These are phyloP conservation scores for Nemania sp. DNA, from an alignment of 2,329 filamentous ascomycete genomes.

Conservation along the genomic window DNA sequence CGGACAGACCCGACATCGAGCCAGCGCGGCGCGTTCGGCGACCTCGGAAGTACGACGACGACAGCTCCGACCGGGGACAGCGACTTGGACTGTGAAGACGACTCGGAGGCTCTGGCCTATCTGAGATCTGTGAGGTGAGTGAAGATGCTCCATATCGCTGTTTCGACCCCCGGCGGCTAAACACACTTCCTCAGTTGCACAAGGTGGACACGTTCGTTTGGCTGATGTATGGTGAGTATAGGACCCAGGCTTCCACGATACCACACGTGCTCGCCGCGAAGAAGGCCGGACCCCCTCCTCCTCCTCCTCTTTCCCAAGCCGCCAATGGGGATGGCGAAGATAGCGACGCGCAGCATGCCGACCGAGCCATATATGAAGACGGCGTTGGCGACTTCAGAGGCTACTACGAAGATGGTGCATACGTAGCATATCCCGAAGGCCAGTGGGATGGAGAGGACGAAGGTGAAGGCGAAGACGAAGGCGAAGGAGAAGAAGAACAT, in stretches of 20 bases:
- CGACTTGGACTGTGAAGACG: constrained; percentile 60
- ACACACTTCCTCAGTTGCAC: constrained; percentile 24
- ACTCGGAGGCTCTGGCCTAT: constrained; percentile 62
- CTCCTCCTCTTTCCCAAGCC: constrained; percentile 49
- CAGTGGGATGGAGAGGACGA: constrained; percentile 36
- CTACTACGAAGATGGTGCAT: constrained; percentile 79
- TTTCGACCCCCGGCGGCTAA: constrained; percentile 32
- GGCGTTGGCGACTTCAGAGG: constrained; percentile 61
- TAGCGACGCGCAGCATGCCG: constrained; percentile 40
- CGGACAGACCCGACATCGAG: constrained; percentile 57
- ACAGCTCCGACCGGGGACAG: constrained; percentile 44
- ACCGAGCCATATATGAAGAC: constrained; percentile 53
- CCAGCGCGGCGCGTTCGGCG: constrained; percentile 63
- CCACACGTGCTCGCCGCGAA: constrained; percentile 72
- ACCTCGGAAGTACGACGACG: constrained; percentile 50
- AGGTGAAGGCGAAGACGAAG: constrained; percentile 31
- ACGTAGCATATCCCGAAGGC: constrained; percentile 63
- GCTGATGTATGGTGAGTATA: constrained; percentile 63
- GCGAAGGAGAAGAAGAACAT: constrained; percentile 40
- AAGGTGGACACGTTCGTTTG: constrained; percentile 33
- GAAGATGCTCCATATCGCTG: constrained; percentile 43
- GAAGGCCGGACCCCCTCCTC: constrained; percentile 56
- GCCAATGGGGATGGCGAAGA: constrained; percentile 36
- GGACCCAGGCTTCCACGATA: constrained; percentile 74
- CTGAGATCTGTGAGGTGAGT: constrained; percentile 64